These are phyloP conservation scores for Tricholoma saponaceum DNA, from an alignment of 768 basidiomycete genomes.

Conservation along the genomic window DNA sequence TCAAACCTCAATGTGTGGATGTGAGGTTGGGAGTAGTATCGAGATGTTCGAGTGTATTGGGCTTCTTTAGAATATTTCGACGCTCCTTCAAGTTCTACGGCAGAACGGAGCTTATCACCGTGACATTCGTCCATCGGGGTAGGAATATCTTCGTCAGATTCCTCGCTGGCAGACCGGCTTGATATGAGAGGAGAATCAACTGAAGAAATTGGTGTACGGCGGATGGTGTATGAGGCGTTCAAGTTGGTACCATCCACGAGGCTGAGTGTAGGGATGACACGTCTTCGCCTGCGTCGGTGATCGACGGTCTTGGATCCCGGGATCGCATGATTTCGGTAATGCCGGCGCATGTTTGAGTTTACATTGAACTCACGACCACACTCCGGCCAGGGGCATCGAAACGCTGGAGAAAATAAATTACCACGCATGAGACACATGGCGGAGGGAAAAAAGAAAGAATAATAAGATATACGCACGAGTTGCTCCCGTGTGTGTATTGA, in stretches of 20 bases:
- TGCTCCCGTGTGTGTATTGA: constrained; percentile 66
- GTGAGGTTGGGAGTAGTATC: constrained; percentile 11
- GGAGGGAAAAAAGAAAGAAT: not conserved
- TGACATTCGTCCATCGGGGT: constrained; percentile 14
- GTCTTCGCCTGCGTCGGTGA: constrained; percentile 24
- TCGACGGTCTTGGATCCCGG: constrained; percentile 23
- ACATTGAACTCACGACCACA: constrained; percentile 80
- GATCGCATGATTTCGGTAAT: constrained; percentile 62
- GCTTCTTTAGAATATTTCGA: not conserved
- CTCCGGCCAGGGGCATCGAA: constrained; percentile 68
- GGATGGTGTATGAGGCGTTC: constrained; percentile 1
- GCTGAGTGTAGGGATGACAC: constrained; percentile 13
- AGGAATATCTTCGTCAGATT: constrained; percentile 21
- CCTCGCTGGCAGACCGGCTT: constrained; percentile 20
- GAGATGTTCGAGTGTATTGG: not conserved
- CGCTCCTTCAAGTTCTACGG: not conserved
- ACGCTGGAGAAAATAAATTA: constrained; percentile 44
- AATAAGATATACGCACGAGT: constrained; percentile 45
- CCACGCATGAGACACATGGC: not conserved
- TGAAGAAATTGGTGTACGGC: not conserved
- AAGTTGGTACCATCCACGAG: constrained; percentile 13
- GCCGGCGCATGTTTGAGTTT: constrained; percentile 81
- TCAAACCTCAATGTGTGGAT: constrained; percentile 14
- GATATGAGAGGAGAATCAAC: constrained; percentile 18
- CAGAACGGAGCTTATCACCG: constrained; percentile 1